Evolutionary conservation across 1,139 yeast species (phyloP).

Genomic region (Zygoascus sp.): DNA sequence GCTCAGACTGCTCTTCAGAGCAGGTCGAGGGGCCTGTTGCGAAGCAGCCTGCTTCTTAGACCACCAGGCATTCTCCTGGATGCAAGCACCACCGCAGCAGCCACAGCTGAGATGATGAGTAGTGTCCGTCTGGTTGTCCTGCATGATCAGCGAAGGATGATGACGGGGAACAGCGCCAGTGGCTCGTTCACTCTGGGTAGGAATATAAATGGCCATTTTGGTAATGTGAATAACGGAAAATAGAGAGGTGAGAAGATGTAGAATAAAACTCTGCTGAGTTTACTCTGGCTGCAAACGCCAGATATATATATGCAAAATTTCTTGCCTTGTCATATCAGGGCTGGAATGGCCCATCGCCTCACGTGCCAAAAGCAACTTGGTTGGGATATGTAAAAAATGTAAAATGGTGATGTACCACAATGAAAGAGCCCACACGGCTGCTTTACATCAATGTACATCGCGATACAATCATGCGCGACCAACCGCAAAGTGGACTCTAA

Average conservation of each 20-base stretch:
- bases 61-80: slow-evolving; percentile 48
- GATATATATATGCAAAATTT: slow-evolving; percentile 1
- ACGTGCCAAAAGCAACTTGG: slow-evolving; percentile 3
- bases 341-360: background rate
- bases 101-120: slow-evolving; percentile 46
- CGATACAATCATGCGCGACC: slow-evolving; percentile 1
- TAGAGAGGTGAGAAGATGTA: background rate
- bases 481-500: background rate
- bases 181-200: slow-evolving; percentile 24
- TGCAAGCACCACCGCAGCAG: slow-evolving; percentile 45
- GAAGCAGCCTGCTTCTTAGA: slow-evolving; percentile 19
- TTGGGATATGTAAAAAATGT: slow-evolving; percentile 1
- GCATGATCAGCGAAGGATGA: slow-evolving; percentile 48
- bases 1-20: slow-evolving; percentile 12
- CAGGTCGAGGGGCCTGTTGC: slow-evolving; percentile 12
- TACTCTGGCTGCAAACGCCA: background rate
- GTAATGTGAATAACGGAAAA: background rate
- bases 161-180: slow-evolving; percentile 37
- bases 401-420: background rate
- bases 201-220: slow-evolving; percentile 39
- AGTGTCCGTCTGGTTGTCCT: slow-evolving; percentile 43
- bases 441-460: background rate
- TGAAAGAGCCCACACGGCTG: background rate
- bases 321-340: background rate
- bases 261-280: background rate